Evolutionary conservation across 768 basidiomycete species (phyloP), one percentile per base, ranked within the genome.

Genomic region (Brasilioporus rufonigricans): DNA sequence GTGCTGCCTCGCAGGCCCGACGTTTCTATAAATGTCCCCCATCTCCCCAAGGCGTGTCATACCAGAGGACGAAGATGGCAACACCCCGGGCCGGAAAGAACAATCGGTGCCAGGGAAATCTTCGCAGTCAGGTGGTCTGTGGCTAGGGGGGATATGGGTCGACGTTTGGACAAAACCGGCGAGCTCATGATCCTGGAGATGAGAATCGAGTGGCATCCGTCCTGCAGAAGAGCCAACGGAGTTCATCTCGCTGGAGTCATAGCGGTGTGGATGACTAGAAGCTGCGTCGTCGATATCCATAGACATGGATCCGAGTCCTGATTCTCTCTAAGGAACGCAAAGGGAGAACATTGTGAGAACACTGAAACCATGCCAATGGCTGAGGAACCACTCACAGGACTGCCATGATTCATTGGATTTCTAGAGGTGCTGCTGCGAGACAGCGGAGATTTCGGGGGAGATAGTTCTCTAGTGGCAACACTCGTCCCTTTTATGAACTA

Each of bases 401-500:
- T 24, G 45, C 53, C 58, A 8, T 32, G 44, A 46, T 54, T 40
- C 65, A 67, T 67, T 11, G 53, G 41, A 19, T 12, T n/a, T 32
- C 19, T 21, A 11, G 33, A 10, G 26, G 40, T 4, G n/a, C 29
- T 35, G 19, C 16, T 44, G 23, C 33, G 32, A 43, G 53, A 27
- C 12, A n/a, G n/a, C n/a, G 41, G 16, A 40, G 31, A n/a, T 19
- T 48, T 12, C 9, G 18, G 10, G 48, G 44, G 39, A 24, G 47
- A 50, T 48, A 29, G 24, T 39, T 21, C 27, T 29, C 33, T n/a
- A 18, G 52, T 40, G 35, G 38, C 1, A 26, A 33, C 35, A 4
- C 2, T 33, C 23, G 43, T 33, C 56, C 60, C 21, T 53, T 61
- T 65, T 65, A 65, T 65, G 63, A 48, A 31, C 26, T 3, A 21